These are phyloP conservation scores for Colletotrichum agaves DNA, from an alignment of 2,329 filamentous ascomycete genomes.

Conservation along the genomic window DNA sequence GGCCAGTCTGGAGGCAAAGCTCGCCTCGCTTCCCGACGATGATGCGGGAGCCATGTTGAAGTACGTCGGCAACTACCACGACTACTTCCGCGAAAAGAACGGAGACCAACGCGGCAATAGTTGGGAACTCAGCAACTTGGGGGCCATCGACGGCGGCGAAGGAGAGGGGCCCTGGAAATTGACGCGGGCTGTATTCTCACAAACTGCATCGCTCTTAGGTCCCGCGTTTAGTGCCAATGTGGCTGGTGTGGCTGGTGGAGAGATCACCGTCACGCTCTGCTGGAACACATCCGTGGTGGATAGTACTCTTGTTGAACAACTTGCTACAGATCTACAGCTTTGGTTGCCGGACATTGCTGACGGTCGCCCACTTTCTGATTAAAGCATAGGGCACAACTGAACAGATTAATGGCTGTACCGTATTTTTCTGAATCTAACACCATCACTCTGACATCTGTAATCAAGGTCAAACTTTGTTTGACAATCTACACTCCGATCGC, in stretches of 20 bases:
- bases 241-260: constrained; percentile 55
- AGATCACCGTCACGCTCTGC: constrained; percentile 54
- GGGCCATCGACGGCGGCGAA: constrained; percentile 47
- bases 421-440: no score
- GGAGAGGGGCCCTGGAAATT: constrained; percentile 47
- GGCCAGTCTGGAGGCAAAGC: constrained; percentile 47
- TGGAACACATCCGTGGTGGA: constrained; percentile 61
- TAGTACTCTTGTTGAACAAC: constrained; percentile 47
- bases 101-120: constrained; percentile 54
- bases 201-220: constrained; percentile 57
- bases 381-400: neutral
- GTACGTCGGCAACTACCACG: constrained; percentile 56
- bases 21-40: constrained; percentile 51
- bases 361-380: constrained; percentile 13
- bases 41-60: constrained; percentile 55
- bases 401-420: no score
- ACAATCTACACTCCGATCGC: no score
- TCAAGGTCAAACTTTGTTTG: no score
- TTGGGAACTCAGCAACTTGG: constrained; percentile 66
- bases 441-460: no score
- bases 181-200: constrained; percentile 60
- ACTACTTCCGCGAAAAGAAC: constrained; percentile 53
- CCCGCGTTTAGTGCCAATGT: constrained; percentile 58
- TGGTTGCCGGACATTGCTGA: constrained; percentile 43
- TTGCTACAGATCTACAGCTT: constrained; percentile 51